Percentiles rank a stretch among this genome's conserved stretches.
Evolutionary conservation across 441 rosid species (phyloP).

Genomic region (Euphorbia schlechtendalii): DNA sequence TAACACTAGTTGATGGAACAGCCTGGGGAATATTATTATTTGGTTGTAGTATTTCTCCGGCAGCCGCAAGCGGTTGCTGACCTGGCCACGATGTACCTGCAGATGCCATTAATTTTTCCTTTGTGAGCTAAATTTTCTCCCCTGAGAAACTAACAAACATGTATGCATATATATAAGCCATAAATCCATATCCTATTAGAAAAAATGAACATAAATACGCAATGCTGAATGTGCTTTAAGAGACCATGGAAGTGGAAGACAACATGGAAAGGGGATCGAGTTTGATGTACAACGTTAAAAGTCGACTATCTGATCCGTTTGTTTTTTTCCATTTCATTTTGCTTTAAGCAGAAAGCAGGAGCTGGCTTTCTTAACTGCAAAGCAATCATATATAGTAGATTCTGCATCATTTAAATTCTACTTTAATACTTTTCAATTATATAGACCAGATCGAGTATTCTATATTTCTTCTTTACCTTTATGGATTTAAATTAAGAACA

Average conservation of each 20-base stretch:
- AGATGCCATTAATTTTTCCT: slow-evolving; percentile 24
- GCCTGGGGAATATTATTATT: slow-evolving; percentile 20
- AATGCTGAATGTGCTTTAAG: too few species aligned
- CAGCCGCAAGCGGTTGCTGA: slow-evolving; percentile 36
- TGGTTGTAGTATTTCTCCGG: slow-evolving; percentile 22
- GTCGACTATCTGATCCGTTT: not conserved
- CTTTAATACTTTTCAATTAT: too few species aligned
- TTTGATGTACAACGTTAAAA: slow-evolving; percentile 2
- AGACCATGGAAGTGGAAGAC: not conserved
- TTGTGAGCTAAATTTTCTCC: not conserved
- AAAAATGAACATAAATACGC: too few species aligned
- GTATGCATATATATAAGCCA: not conserved
- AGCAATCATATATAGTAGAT: not conserved
- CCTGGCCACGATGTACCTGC: slow-evolving; percentile 30
- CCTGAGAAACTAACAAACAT: not conserved
- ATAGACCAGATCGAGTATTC: too few species aligned
- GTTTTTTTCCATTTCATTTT: not conserved
- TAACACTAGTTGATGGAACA: slow-evolving; percentile 19
- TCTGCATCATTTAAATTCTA: too few species aligned
- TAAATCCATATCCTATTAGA: not conserved
- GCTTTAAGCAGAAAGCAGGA: not conserved
- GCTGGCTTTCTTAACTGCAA: slow-evolving; percentile 1
- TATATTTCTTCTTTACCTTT: not conserved
- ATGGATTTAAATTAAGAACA: not conserved
- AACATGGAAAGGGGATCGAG: slow-evolving; percentile 1